Evolutionary conservation across 495 filamentous ascomycete genomes (phyloP), one percentile per base, ranked within the genome.

Genomic region (Daldinia childiae): DNA sequence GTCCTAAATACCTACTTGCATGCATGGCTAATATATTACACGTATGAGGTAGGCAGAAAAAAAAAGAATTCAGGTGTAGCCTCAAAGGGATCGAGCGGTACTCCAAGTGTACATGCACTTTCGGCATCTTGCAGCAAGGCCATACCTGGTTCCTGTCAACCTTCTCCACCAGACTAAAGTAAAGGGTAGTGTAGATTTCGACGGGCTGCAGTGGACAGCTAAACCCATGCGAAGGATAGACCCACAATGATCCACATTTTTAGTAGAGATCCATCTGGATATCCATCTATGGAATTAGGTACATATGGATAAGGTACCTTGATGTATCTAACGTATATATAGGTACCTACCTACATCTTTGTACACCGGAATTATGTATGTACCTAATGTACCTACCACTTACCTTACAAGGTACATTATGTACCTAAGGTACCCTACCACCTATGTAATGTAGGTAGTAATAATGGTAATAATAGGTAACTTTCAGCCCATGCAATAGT

Each of bases 231-330:
- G 61, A 68, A 73, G 64, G 56, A 64, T 38, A 50, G 50, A 59
- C 60, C 66, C 66, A 61, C 54, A 21, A 48, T n/a, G 56, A 27
- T 32, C 69, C 64, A 69, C 26, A 62, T 3, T 19, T 62, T 38
- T 61, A 30, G 62, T 60, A 61, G 65, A 73, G 71, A 73, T 73
- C 71, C 71, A 73, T 73, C 71, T 71, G 69, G 32, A 60, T 71
- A 64, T n/a, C 62, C 57, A 65, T 51, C 48, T 65, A 62, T 32
- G 24, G 4, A 36, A 29, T 29, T 6, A 36, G 1, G 26, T 36
- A 36, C 32, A 36, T 36, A 12, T 51, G 8, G 15, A 1, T 34
- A 8, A 24, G 32, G 34, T 58, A 58, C 19, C 32, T 59, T 12
- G 39, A 62, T 12, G 11, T 7, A 21, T 12, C 21, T 66, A 29